Evolutionary conservation across 768 basidiomycete genomes (phyloP), one percentile per base, ranked within the genome.

Genomic region (Psilocybe azurescens): DNA sequence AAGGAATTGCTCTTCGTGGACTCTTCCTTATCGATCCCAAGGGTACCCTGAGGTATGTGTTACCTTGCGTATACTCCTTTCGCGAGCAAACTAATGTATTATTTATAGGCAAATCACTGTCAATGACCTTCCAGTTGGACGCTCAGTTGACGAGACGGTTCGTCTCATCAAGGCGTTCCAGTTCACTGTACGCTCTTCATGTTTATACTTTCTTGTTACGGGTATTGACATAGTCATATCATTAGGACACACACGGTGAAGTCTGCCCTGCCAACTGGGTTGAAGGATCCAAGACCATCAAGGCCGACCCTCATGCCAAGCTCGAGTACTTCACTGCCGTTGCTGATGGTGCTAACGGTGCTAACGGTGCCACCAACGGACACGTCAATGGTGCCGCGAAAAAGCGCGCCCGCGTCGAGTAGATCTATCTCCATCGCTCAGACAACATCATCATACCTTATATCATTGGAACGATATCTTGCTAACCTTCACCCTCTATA

Each of bases 101-200:
- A 10, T 41, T 53, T 53, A 16, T 20, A 83, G 93, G 87, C 68
- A 69, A 62, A 89, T 92, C 67, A 94, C 93, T 58, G 81, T 97
- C 63, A 97, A 97, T 72, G 95, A 97, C 75, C 84, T 96, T 44
- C 93, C 95, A 13, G 94, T 97, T 53, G 95, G 95, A n/a, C 91
- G 95, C 56, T 95, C 93, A 2, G 95, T 97, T 57, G 94, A 95
- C 39, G 95, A 97, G 80, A 95, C 95, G 1, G 67, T 95, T 56
- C 90, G 95, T 61, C 87, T 97, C 53, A 80, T 97, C 78, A 89
- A 96, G 76, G 95, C 95, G 20, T 95, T 97, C 90, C 94, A 96
- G 72, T 94, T 91, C 75, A 87, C 87, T 11, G 91, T 93, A 71
- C 46, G 87, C 79, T n/a, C 29, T 11, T 48, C 24, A 29, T 13